These are phyloP conservation scores for Tolypocladium guangdongense DNA, from an alignment of 2,329 filamentous ascomycete species.

Conservation along the genomic window DNA sequence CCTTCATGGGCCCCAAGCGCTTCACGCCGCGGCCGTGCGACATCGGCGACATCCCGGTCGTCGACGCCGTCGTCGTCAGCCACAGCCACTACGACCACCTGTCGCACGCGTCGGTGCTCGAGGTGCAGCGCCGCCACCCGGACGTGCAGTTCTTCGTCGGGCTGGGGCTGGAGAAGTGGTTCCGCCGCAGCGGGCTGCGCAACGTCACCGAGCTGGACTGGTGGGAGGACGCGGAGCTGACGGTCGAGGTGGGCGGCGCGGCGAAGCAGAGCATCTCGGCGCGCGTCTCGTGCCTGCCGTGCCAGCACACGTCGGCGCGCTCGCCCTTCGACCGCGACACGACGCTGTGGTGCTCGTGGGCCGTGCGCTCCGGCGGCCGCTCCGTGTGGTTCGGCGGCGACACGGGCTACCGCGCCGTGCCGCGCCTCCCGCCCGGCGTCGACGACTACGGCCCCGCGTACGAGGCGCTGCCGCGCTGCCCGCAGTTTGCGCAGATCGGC, in stretches of 20 bases:
- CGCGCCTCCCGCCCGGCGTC: constrained; percentile 42
- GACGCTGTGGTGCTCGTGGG: constrained; percentile 87
- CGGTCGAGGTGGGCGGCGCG: constrained; percentile 30
- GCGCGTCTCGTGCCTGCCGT: constrained; percentile 66
- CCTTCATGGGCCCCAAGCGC: constrained; percentile 59
- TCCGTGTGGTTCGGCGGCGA: constrained; percentile 87
- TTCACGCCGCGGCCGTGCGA: constrained; percentile 69
- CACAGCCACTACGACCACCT: constrained; percentile 94
- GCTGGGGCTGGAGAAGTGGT: constrained; percentile 75
- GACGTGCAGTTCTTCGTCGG: constrained; percentile 82
- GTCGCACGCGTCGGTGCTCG: constrained; percentile 61
- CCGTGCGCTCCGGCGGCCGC: constrained; percentile 58
- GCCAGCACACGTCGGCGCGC: constrained; percentile 71
- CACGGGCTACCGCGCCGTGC: constrained; percentile 79
- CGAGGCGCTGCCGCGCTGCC: constrained; percentile 59
- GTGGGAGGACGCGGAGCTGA: constrained; percentile 81
- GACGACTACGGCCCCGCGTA: constrained; percentile 66
- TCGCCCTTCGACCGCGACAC: constrained; percentile 56
- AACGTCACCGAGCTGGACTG: constrained; percentile 88
- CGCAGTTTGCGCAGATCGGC: constrained; percentile 79
- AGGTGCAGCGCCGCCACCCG: constrained; percentile 61
- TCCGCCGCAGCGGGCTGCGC: constrained; percentile 54
- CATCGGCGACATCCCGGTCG: constrained; percentile 63
- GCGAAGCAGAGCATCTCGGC: constrained; percentile 44
- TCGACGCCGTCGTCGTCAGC: constrained; percentile 71